Evolutionary conservation across 2,329 filamentous ascomycete species (phyloP).

Genomic region (Colletotrichum eremochloae): DNA sequence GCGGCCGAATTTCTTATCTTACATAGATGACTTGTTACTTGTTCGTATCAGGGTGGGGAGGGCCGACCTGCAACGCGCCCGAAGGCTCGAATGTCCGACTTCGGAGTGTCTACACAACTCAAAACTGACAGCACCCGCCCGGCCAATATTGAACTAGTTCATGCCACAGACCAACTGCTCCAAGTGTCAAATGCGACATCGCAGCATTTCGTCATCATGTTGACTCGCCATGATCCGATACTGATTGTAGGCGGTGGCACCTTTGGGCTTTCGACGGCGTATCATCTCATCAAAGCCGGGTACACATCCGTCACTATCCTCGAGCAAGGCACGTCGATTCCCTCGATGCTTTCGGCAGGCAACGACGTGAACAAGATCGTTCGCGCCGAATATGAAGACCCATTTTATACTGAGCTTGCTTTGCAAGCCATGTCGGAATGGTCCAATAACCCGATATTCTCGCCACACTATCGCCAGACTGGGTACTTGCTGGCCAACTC

Average conservation of each 20-base stretch:
- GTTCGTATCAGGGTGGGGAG: neutral
- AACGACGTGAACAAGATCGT: constrained; percentile 55
- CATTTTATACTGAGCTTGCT: constrained; percentile 48
- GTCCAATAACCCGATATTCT: constrained; percentile 54
- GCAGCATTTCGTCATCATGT: neutral
- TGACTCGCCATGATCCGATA: constrained; percentile 24
- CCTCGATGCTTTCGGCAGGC: constrained; percentile 55
- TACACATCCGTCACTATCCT: constrained; percentile 58
- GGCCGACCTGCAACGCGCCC: neutral
- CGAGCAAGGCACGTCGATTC: constrained; percentile 51
- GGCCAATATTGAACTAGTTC: too few species aligned
- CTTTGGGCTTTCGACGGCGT: constrained; percentile 60
- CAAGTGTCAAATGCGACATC: neutral
- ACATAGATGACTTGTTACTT: too few species aligned
- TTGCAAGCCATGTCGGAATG: constrained; percentile 49
- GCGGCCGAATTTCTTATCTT: constrained; percentile 2
- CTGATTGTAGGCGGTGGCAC: constrained; percentile 55
- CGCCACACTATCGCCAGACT: constrained; percentile 48
- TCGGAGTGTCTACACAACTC: constrained; percentile 28
- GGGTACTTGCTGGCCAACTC: constrained; percentile 61
- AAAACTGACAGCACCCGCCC: neutral
- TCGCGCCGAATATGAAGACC: constrained; percentile 52
- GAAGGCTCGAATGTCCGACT: constrained; percentile 1
- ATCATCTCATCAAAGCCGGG: constrained; percentile 55
- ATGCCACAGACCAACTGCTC: too few species aligned